Base-by-base conservation (phyloP, 1,139 yeast species). In the Yamadazyma jaroonii region DNA sequence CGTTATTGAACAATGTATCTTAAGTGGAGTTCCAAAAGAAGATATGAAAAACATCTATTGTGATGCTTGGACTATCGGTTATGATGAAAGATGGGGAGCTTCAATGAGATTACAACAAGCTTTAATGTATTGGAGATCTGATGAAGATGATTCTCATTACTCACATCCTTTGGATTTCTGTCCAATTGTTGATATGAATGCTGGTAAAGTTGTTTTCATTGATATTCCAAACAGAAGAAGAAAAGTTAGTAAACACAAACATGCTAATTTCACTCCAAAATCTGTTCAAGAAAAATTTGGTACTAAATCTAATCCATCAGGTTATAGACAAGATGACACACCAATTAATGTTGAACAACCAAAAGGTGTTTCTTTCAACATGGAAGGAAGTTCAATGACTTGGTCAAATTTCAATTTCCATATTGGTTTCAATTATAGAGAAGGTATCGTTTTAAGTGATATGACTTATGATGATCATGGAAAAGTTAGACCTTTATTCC, bases 31-130 rank as follows among this genome's bases (percentile, higher is more conserved):
- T 47, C 82, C 87, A 39, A 74, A 71, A 29, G 61, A 61, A 35
- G 83, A 82, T 32, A 84, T 84, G 86, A 68, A 77, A 60, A 76
- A 79, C 52, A 75, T 82, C 39, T 84, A 81, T 69, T 84, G 92
- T 67, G 94, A 84, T 55, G 90, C 83, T 50, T 84, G 84, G 96
- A 82, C 92, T 35, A 82, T 84, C 55, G 92, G 92, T 42, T 83
- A 79, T 56, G 94, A 84, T 57, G 92, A 83, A 61, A 75, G 92
- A 63, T 84, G 89, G 81, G 94, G 89, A 33, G 77, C 83, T 35
- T 70, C 80, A 35, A 80, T 80, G 55, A 73, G 94, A 61, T 73
- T 84, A 47, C 92, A 84, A 61, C 94, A 84, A 61, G 90, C 90
- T 28, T 74, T 84, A 60, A 74, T 84, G 76, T 84, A 82, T 67